A percentile compares a stretch with the other conserved stretches of the same genome.
These are phyloP conservation scores for Bimuria novae-zelandiae DNA, from an alignment of 2,329 filamentous ascomycete genomes.

Conservation along the genomic window DNA sequence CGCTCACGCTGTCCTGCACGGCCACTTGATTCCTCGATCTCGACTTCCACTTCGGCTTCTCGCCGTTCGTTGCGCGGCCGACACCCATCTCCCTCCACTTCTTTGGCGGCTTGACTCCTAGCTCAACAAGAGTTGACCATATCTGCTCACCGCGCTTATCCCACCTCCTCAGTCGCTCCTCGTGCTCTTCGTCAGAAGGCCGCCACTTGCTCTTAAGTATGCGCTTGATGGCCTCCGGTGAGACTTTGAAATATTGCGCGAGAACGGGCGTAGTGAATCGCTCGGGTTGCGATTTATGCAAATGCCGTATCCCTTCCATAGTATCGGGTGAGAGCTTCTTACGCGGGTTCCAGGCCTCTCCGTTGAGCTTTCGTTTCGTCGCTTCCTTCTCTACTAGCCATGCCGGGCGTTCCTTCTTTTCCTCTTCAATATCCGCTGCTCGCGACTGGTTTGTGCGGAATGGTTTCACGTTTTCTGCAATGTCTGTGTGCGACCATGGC, in stretches of 20 bases:
- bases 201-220: conserved; percentile 82
- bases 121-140: conserved; percentile 53
- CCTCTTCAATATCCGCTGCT: conserved; percentile 1
- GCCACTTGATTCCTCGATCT: conserved; percentile 32
- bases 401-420: conserved; percentile 43
- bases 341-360: conserved; percentile 75
- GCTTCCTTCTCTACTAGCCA: conserved; percentile 81
- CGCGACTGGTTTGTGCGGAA: conserved; percentile 42
- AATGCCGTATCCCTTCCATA: conserved; percentile 81
- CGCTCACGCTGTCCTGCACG: conserved; percentile 33
- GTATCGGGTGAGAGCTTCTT: conserved; percentile 92
- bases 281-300: conserved; percentile 77
- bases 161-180: conserved; percentile 51
- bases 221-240: conserved; percentile 81
- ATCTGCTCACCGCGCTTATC: conserved; percentile 55
- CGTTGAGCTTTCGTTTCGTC: conserved; percentile 76
- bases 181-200: conserved; percentile 56
- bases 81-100: conserved; percentile 56
- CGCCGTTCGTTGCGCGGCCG: conserved; percentile 33
- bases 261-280: conserved; percentile 76
- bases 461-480: conserved; percentile 11
- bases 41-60: conserved; percentile 42
- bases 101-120: conserved; percentile 61
- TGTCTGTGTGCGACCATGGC: not conserved
- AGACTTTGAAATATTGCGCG: conserved; percentile 80